Evolutionary conservation across 805 yeast species (phyloP), one percentile per base, ranked within the genome.

Genomic region (Starmerella kuoi): DNA sequence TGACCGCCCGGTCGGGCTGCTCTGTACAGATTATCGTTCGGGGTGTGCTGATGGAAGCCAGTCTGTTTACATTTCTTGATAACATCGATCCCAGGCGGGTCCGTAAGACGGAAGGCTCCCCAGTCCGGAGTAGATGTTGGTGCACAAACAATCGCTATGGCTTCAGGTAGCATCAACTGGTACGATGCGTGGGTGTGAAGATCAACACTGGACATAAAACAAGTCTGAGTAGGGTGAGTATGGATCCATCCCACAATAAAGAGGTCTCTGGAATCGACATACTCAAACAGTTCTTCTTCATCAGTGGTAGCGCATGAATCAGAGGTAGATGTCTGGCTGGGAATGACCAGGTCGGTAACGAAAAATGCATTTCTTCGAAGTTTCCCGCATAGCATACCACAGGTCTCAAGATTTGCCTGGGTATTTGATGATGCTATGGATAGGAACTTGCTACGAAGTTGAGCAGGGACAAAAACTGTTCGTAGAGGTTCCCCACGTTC

Each of bases 181-280:
- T 77, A 77, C 2, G 79, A 70, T 46, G 71, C 72, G 47, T 77
- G 83, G 2, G 83, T 77, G 57, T 77, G 84, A 40, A 77, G 59
- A 53, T 77, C 84, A 35, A 77, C 72, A 0, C 80, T 73, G 11
- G 79, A 72, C 56, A 77, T 58, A 55, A 77, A 77, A 49, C 84
- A 77, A n/a, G 79, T 64, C 55, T 77, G 84, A 9, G 82, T 73
- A 5, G 84, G 84, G 55, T 77, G 84, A 8, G 83, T 77, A 56
- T 77, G 84, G 40, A 77, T 77, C 84, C 84, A 77, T 3, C 84
- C 84, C 2, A 77, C 61, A n/a, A 77, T 70, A 51, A 77, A 75
- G 35, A 77, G 58, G 46, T 73, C 78, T 40, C 70, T 62, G 25
- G 59, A 50, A 53, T 76, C 82, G 33, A 76, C 67, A 48, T 63